Base-by-base conservation (phyloP, 768 basidiomycete species). In the Lactarius psammicola region DNA sequence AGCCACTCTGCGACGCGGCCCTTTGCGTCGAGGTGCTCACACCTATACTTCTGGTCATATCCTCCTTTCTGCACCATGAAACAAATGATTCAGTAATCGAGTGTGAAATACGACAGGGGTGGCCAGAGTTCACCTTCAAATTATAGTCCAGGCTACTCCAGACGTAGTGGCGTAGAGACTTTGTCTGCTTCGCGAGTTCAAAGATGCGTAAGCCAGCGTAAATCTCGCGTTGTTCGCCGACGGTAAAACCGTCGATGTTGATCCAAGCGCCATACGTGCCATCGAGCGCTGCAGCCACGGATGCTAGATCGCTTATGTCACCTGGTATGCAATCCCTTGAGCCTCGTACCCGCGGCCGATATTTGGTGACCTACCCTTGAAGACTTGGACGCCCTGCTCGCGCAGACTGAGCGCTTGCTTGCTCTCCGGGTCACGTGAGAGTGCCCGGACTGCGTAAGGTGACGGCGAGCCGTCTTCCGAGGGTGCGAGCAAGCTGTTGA, bases 121-220 rank as follows among this genome's bases (percentile, higher is more conserved):
- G 1, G 26, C 26, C 11, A 26, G 23, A 7, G 31, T 23, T 33
- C 18, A 79, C 78, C 75, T 79, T 79, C 69, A 72, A 70, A 15
- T 68, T 70, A 62, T 80, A 80, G 60, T 78, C 76, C 10, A 80
- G 70, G 66, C 74, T 76, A 67, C 78, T 78, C 75, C 75, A 81
- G n/a, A 81, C 72, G 51, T 77, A 77, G 67, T 81, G 80, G 34
- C 75, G 71, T 62, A 78, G 26, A n/a, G 66, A 70, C 28, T 70
- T 69, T 11, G 70, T 73, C 34, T 74, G 74, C 57, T 78, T 74
- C 4, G 79, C 77, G 10, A 72, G 70, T 61, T 81, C 79, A 61
- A 78, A 80, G 10, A 80, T 77, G 59, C 77, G 75, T 54, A 80
- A 73, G 1, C 78, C 79, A 23, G 72, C 65, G 73, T 79, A 72